Base-by-base conservation (phyloP, 2,329 filamentous ascomycete species). In the Phaeosphaeriaceae sp. region DNA sequence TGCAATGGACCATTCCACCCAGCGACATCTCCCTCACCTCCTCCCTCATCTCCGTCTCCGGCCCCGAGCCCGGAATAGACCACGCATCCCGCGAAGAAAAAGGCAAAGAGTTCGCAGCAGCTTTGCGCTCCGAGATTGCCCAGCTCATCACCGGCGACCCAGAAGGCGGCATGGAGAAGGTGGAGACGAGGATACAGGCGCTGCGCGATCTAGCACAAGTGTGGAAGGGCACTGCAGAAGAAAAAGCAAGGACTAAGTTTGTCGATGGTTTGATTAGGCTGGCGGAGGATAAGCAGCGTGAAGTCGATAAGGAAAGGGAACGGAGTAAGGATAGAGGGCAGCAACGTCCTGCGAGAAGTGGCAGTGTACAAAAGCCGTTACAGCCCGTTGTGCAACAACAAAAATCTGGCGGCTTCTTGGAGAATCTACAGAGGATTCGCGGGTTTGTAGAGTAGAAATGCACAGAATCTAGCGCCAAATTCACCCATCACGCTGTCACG, bases 221-320 rank as follows among this genome's bases (percentile, higher is more conserved):
- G 17, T 99, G 94, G 92, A 93, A 89, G 70, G 92, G 92, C n/a
- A 97, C 94, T 2, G 88, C 90, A 0, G 94, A 99, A 76, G 94
- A 97, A 72, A 95, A 90, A 74, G 90, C 91, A 5, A 81, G 94
- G 44, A 77, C 77, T 8, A 89, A 85, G 64, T 92, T 97, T 68
- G 87, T 99, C 15, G 93, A 97, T 57, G 82, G 83, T 42, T 72
- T 99, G 62, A 85, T 86, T 28, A 91, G 86, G 77, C 82, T 90
- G 74, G 90, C 96, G 1, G 92, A 97, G 67, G 93, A 97, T 18
- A 78, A 79, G 58, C 76, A 78, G 56, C 80, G 71, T 56, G 71
- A 71, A 1, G 48, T 81, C 33, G 79, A 81, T 37, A 75, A 66
- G 43, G 73, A 63, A 33, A 63, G 44, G 46, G 63, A 64, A 43